These are phyloP conservation scores for Skeletonema menzelii DNA, from an alignment of 108 stramenopile species.

Conservation along the genomic window DNA sequence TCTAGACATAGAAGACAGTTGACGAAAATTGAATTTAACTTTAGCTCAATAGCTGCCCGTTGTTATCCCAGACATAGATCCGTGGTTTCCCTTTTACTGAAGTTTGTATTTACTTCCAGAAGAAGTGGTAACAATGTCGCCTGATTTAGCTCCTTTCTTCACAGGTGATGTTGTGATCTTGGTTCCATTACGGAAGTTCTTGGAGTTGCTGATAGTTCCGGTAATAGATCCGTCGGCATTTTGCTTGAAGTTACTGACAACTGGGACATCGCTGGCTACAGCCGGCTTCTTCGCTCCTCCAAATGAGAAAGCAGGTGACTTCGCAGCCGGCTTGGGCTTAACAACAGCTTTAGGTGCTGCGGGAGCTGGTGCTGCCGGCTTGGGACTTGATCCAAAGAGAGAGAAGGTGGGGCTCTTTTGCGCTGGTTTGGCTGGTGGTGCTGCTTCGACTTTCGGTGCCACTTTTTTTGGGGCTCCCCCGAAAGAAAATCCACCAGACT, in stretches of 20 bases:
- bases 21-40: neutral
- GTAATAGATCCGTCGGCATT: conserved; percentile 82
- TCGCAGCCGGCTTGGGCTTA: conserved; percentile 3
- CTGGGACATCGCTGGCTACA: conserved; percentile 60
- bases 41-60: neutral
- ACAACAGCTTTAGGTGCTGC: neutral
- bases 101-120: conserved; percentile 85
- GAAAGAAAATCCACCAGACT: conserved; percentile 16
- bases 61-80: neutral
- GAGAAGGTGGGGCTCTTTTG: conserved; percentile 26
- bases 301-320: neutral
- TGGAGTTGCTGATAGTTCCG: conserved; percentile 73
- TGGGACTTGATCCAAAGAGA: conserved; percentile 19
- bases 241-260: conserved; percentile 73
- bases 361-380: conserved; percentile 15
- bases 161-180: conserved; percentile 88
- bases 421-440: conserved; percentile 1
- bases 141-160: conserved; percentile 67
- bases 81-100: conserved; percentile 32
- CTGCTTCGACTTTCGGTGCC: conserved; percentile 2
- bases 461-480: conserved; percentile 31
- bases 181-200: conserved; percentile 70
- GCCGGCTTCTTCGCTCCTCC: conserved; percentile 18
- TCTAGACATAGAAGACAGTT: too few relatives aligned
- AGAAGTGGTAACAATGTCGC: conserved; percentile 69